Evolutionary conservation across 257 asterid species (phyloP), one percentile per base, ranked within the genome.

Genomic region (Echium plantagineum): DNA sequence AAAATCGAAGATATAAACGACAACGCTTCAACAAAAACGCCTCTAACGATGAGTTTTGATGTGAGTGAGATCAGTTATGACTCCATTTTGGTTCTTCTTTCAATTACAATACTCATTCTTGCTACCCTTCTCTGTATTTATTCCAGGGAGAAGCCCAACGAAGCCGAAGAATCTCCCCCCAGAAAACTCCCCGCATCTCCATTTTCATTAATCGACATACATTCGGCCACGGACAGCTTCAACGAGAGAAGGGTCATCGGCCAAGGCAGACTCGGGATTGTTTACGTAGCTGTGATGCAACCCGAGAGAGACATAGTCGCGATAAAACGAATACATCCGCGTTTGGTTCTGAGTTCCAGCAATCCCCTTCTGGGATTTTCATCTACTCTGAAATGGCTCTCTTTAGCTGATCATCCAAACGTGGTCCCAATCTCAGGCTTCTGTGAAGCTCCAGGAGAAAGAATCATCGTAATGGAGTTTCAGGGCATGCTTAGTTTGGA

Each of bases 161-260:
- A 59, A 51, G 63, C 30, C 4, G 80, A 71, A 54, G 74, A 66
- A 61, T 22, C 65, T 19, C 64, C 54, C 15, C 79, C 85, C 0
- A 60, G 81, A 17, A 87, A 75, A 66, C 66, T 58, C n/a, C 60
- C 69, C 10, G 89, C 94, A 2, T 32, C 69, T 12, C 66, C 80
- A 0, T 80, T 67, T 16, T 52, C 89, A 0, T 58, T 90, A 4
- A 90, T 69, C 87, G 96, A 90, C 4, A 83, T 90, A 54, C 82
- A 90, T 64, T 73, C 81, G 8, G 94, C 97, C 58, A 90, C 97
- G 0, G 97, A 90, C 32, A 89, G 94, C 8, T 90, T 90, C 85
- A 87, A 79, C 71, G 72, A 57, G 56, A 83, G 89, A 26, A 52
- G 97, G 48, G 71, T 87, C 72, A 80, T 90, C 30, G 96, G 96